These are phyloP conservation scores for Suillus ampliporus DNA, from an alignment of 768 basidiomycete species.

Conservation along the genomic window DNA sequence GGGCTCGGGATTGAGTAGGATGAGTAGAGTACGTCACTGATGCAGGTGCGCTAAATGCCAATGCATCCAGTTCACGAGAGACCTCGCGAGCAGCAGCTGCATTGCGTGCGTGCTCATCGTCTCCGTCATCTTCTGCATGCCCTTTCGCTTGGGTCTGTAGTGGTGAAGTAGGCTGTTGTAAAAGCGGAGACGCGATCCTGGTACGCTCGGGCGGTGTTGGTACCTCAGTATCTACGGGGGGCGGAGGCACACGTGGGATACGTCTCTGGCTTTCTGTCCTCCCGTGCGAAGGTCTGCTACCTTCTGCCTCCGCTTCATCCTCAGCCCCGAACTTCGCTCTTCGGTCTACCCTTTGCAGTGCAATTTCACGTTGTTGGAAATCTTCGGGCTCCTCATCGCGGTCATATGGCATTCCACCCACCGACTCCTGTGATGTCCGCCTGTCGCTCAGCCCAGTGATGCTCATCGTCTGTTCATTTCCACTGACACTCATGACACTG, in stretches of 20 bases:
- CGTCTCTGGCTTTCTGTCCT: slow-evolving; percentile 31
- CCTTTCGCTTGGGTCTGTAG: slow-evolving; percentile 13
- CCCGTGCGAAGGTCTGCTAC: slow-evolving; percentile 11
- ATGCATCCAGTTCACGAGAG: slow-evolving; percentile 64
- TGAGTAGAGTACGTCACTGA: slow-evolving; percentile 23
- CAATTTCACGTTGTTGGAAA: slow-evolving; percentile 16
- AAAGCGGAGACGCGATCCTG: neutral
- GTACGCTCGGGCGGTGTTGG: slow-evolving; percentile 1
- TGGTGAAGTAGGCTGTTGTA: slow-evolving; percentile 11
- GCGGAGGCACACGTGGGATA: slow-evolving; percentile 46
- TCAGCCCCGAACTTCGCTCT: neutral
- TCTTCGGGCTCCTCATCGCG: slow-evolving; percentile 21
- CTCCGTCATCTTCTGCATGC: slow-evolving; percentile 29
- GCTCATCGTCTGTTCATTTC: slow-evolving; percentile 1
- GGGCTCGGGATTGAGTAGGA: slow-evolving; percentile 21
- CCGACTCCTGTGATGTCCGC: slow-evolving; percentile 4
- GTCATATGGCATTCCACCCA: slow-evolving; percentile 29
- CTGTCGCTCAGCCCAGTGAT: slow-evolving; percentile 6
- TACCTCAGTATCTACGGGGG: slow-evolving; percentile 37
- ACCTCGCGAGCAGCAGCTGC: slow-evolving; percentile 75
- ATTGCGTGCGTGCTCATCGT: slow-evolving; percentile 61
- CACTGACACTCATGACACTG: neutral
- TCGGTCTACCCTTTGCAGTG: neutral
- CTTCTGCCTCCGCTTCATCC: slow-evolving; percentile 1
- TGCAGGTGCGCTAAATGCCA: slow-evolving; percentile 46